A percentile compares a stretch with the other conserved stretches of the same genome.
phyloP scores from a whole-genome alignment of 2,329 filamentous ascomycete genomes.

The Colletotrichum spinosum region DNA sequence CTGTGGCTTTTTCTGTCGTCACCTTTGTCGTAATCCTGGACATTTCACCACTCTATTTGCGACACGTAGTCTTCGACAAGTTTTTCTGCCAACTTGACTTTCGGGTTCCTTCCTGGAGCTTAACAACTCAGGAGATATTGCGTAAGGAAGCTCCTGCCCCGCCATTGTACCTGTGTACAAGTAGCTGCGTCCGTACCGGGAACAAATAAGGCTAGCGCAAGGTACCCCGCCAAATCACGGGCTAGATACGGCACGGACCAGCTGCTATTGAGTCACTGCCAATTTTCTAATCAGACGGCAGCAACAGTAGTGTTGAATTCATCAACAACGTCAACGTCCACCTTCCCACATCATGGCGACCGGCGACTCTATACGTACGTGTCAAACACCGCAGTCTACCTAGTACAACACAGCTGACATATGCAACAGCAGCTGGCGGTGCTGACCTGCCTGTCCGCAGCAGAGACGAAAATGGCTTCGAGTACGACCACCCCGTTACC shows the following conservation, averaged over 20 bases:
- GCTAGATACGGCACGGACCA: not conserved
- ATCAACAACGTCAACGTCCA: not conserved
- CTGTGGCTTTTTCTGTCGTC: no score
- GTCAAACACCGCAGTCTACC: not conserved
- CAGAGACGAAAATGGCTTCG: slow-evolving; percentile 45
- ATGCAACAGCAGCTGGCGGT: slow-evolving; percentile 13
- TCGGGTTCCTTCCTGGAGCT: no score
- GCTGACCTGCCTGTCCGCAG: slow-evolving; percentile 41
- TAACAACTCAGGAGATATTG: no score
- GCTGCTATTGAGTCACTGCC: slow-evolving; percentile 31
- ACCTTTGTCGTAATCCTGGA: no score
- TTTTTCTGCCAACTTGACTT: no score
- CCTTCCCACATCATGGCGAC: slow-evolving; percentile 23
- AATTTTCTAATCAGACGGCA: slow-evolving; percentile 18
- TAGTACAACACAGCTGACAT: slow-evolving; percentile 1
- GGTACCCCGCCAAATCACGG: slow-evolving; percentile 36
- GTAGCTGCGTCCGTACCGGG: no score
- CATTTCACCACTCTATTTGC: no score
- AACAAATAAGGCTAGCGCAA: not conserved
- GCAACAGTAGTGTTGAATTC: not conserved
- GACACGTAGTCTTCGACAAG: no score
- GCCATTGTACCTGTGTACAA: no score
- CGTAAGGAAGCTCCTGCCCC: no score
- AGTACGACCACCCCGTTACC: slow-evolving; percentile 42
- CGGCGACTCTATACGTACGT: slow-evolving; percentile 30